A percentile compares a stretch with the other conserved stretches of the same genome.
Evolutionary conservation across 768 basidiomycete species (phyloP).

Genomic region (Daedaleopsis sinensis): DNA sequence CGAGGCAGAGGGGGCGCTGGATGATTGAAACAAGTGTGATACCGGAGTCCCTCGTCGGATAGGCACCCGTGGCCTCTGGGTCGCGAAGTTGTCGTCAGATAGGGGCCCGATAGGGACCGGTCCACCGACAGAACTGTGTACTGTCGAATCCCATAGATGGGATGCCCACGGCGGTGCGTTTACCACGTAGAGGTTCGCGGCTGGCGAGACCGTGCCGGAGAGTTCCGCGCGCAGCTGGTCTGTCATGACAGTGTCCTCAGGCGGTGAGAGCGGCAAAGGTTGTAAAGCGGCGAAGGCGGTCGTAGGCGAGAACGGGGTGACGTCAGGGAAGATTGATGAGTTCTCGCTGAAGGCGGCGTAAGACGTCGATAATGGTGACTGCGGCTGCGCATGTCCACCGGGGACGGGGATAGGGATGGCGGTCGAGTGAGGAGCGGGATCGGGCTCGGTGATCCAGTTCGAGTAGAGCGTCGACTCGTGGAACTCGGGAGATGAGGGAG

Average conservation of each 20-base stretch:
- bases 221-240: slow-evolving; percentile 24
- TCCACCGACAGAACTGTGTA: slow-evolving; percentile 36
- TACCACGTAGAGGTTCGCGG: slow-evolving; percentile 50
- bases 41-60: slow-evolving; percentile 45
- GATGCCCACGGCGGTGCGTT: slow-evolving; percentile 61
- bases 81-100: slow-evolving; percentile 43
- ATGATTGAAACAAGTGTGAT: slow-evolving; percentile 64
- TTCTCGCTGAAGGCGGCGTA: slow-evolving; percentile 53
- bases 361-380: slow-evolving; percentile 39
- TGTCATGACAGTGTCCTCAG: slow-evolving; percentile 33
- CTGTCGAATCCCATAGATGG: slow-evolving; percentile 65
- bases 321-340: slow-evolving; percentile 47
- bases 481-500: slow-evolving; percentile 41
- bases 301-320: slow-evolving; percentile 59
- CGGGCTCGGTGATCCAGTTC: slow-evolving; percentile 69
- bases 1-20: slow-evolving; percentile 66
- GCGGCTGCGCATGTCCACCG: slow-evolving; percentile 28
- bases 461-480: slow-evolving; percentile 46
- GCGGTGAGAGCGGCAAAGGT: slow-evolving; percentile 58
- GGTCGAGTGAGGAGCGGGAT: slow-evolving; percentile 40
- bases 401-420: slow-evolving; percentile 69
- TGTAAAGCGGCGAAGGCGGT: slow-evolving; percentile 59
- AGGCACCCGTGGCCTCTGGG: slow-evolving; percentile 41
- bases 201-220: slow-evolving; percentile 55
- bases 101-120: slow-evolving; percentile 37